A percentile compares a stretch with the other conserved stretches of the same genome.
These are phyloP conservation scores for Paracamarosporium sp. DNA, from an alignment of 2,329 filamentous ascomycete species.

Conservation along the genomic window DNA sequence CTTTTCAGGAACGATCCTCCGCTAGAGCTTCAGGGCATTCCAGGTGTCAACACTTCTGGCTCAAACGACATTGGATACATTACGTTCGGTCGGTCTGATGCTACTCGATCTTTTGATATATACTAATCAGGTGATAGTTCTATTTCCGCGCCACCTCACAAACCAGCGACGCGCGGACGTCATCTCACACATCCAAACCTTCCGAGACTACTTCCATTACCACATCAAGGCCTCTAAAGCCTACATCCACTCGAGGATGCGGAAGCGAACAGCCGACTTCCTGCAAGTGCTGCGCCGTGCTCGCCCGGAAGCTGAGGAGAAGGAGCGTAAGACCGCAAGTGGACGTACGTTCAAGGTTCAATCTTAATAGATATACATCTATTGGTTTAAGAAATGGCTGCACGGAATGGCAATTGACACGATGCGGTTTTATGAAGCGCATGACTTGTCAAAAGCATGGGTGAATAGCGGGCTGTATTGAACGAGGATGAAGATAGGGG, in stretches of 20 bases:
- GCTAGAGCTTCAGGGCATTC: slow-evolving; percentile 85
- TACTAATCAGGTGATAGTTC: slow-evolving; percentile 64
- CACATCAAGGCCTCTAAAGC: slow-evolving; percentile 99
- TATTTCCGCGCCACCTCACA: slow-evolving; percentile 94
- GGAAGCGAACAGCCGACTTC: slow-evolving; percentile 96
- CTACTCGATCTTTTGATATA: slow-evolving; percentile 14
- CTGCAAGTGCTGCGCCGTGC: slow-evolving; percentile 97
- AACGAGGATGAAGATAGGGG: too few relatives aligned
- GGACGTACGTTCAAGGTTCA: slow-evolving; percentile 86
- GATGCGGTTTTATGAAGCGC: too few relatives aligned
- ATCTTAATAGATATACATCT: slow-evolving; percentile 44
- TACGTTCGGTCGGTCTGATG: slow-evolving; percentile 79
- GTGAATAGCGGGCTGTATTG: too few relatives aligned
- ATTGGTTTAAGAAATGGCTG: too few relatives aligned
- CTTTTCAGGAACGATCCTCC: slow-evolving; percentile 95
- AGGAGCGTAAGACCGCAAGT: slow-evolving; percentile 97
- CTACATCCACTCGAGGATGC: slow-evolving; percentile 98
- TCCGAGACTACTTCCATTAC: slow-evolving; percentile 99
- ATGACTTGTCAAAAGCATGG: too few relatives aligned
- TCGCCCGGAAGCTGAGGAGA: slow-evolving; percentile 93
- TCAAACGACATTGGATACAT: slow-evolving; percentile 94
- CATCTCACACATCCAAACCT: slow-evolving; percentile 99
- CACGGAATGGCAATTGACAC: too few relatives aligned
- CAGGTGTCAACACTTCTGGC: slow-evolving; percentile 74
- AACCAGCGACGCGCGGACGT: slow-evolving; percentile 89